Evolutionary conservation across 208 protist species (phyloP).

Genomic region (Trypanosoma theileri): DNA sequence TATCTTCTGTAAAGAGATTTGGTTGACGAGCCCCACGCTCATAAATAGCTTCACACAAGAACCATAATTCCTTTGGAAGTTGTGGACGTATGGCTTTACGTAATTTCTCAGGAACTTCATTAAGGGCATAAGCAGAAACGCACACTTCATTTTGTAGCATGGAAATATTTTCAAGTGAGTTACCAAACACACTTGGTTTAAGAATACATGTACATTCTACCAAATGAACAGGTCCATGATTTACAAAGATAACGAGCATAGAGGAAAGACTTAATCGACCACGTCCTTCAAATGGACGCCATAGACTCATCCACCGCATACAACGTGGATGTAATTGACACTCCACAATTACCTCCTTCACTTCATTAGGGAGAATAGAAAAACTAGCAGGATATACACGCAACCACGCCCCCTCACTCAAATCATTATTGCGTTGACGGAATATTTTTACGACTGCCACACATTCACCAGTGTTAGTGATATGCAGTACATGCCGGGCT

Average conservation of each 20-base stretch:
- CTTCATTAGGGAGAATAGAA: slow-evolving; percentile 68
- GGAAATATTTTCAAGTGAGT: slow-evolving; percentile 71
- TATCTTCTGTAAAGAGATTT: slow-evolving; percentile 64
- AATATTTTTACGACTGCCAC: slow-evolving; percentile 65
- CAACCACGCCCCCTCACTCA: slow-evolving; percentile 64
- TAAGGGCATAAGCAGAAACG: slow-evolving; percentile 57
- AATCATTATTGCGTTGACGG: slow-evolving; percentile 41
- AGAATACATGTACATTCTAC: slow-evolving; percentile 68
- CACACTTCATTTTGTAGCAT: slow-evolving; percentile 58
- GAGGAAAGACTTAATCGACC: slow-evolving; percentile 46
- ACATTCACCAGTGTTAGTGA: slow-evolving; percentile 75
- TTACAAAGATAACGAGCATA: slow-evolving; percentile 58
- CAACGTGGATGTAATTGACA: slow-evolving; percentile 55
- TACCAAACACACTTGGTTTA: slow-evolving; percentile 77
- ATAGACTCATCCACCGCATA: slow-evolving; percentile 63
- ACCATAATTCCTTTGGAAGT: slow-evolving; percentile 90
- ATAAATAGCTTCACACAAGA: slow-evolving; percentile 65
- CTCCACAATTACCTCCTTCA: slow-evolving; percentile 58
- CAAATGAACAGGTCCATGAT: slow-evolving; percentile 46
- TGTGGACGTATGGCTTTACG: slow-evolving; percentile 43
- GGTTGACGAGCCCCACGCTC: slow-evolving; percentile 32
- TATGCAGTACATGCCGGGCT: slow-evolving; percentile 31
- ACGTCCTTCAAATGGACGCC: slow-evolving; percentile 63
- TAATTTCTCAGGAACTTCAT: slow-evolving; percentile 32
- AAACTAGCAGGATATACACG: slow-evolving; percentile 62